Evolutionary conservation across 2,329 filamentous ascomycete species (phyloP), one percentile per base, ranked within the genome.

Genomic region (Hymenoscyphus infarciens): DNA sequence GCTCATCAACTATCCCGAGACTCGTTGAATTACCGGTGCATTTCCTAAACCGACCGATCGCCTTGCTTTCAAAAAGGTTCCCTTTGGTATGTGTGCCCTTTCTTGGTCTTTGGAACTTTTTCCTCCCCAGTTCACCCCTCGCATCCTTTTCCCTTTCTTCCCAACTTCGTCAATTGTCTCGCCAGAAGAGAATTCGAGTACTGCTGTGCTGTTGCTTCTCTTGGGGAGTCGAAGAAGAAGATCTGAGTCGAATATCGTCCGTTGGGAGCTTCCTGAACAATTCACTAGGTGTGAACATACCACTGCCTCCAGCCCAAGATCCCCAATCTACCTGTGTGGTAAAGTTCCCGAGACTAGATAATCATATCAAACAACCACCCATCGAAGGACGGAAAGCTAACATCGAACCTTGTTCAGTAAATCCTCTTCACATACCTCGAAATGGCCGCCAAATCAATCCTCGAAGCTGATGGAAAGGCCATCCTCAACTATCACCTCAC

Each of bases 401-500:
- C 25, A 8, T 31, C 3, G 11, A n/a, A 70, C 63, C 53, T 31
- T n/a, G 27, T n/a, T 27, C 11, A 71, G 69, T 65, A 70, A 68
- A 65, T 63, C 54, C 64, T 64, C 66, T 64, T 67, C 65, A 57
- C 62, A 67, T 65, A 55, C 57, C 61, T 62, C 79, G 85, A 75
- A 75, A 96, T 96, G 92, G 92, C 91, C 78, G 91, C 95, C 80
- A 99, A 99, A 83, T 90, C 94, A 72, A 98, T 99, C 77, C 82
- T 90, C 85, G 95, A 99, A 86, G 94, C 94, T 85, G 95, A 99
- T 83, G 95, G 95, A 87, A 99, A 99, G 90, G 95, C 95, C 86
- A 98, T 99, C 84, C 87, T 99, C 87, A 98, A 97, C 90, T 99
- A 98, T 87, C 95, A 98, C 85, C 92, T 99, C 81, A 98, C 95